Base-by-base conservation (phyloP, 805 yeast species). In the Spathaspora arborariae region DNA sequence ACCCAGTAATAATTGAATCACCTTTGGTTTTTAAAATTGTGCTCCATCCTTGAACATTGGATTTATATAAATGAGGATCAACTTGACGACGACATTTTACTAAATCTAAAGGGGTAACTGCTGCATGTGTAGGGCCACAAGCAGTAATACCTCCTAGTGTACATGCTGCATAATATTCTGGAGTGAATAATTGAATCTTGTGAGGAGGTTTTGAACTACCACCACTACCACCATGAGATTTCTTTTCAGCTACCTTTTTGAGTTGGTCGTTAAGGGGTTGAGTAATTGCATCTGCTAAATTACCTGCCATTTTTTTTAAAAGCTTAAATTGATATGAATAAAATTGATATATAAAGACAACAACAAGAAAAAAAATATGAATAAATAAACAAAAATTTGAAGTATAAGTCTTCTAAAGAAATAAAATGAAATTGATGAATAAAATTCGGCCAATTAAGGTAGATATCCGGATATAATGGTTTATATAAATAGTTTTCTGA, bases 41-140 rank as follows among this genome's bases (percentile, higher is more conserved):
- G 51, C 72, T 76, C 81, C 90, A 88, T n/a, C 94, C 98, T 56
- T 85, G 87, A 36, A 85, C 41, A 61, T 88, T 91, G 47, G 92
- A 80, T 56, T 71, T 75, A 72, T 92, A 92, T 11, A 91, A 67
- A 4, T 70, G 47, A 1, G 95, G 68, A 64, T 88, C 77, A 22
- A 92, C 97, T 70, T 92, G 98, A 56, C 92, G 75, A 63, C 98
- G 84, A 72, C 96, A 87, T 70, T 92, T 92, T 62, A 94, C 95
- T 46, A 94, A 72, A 70, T 92, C 99, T 48, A 92, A 75, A 3
- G 98, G 98, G 5, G 97, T 88, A 20, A 94, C 95, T 2, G 86
- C 80, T 1, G 96, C 82, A 67, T 92, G 99, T 11, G 98, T 92
- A 27, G 98, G 97, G 13, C 97, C 97, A 75, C 98, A 92, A 1